phyloP scores from a whole-genome alignment of 805 yeast genomes.

The Candida patagonica region DNA sequence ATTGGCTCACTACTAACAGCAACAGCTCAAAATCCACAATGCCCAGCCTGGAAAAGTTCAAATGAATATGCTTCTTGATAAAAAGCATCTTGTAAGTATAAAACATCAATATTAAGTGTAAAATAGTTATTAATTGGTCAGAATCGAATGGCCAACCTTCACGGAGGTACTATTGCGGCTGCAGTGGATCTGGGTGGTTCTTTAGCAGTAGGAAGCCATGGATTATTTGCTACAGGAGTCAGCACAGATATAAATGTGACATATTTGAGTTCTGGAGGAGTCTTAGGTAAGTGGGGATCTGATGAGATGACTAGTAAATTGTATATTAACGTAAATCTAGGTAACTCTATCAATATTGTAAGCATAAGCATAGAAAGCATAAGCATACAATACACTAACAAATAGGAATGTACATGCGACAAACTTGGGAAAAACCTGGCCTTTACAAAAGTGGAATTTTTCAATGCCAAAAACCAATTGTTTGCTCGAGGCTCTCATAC shows the following conservation, averaged over 20 bases:
- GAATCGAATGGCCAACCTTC: conserved; percentile 33
- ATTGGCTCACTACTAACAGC: conserved; percentile 1
- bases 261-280: conserved; percentile 31
- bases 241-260: conserved; percentile 34
- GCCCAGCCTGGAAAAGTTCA: conserved; percentile 29
- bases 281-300: conserved; percentile 15
- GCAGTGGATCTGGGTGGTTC: conserved; percentile 37
- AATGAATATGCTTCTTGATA: conserved; percentile 26
- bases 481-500: conserved; percentile 38
- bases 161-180: conserved; percentile 35
- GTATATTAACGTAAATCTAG: background rate
- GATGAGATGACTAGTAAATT: conserved; percentile 12
- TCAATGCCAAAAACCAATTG: conserved; percentile 17
- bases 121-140: conserved; percentile 2
- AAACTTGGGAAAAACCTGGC: conserved; percentile 34
- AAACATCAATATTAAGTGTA: background rate
- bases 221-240: conserved; percentile 35
- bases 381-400: background rate
- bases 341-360: conserved; percentile 5
- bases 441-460: conserved; percentile 31
- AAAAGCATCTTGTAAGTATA: conserved; percentile 26
- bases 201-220: conserved; percentile 33
- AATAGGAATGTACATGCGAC: conserved; percentile 22
- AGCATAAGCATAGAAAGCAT: background rate
- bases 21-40: conserved; percentile 21